Base-by-base conservation (phyloP, 2,329 filamentous ascomycete species). In the Sphaceloma murrayae region DNA sequence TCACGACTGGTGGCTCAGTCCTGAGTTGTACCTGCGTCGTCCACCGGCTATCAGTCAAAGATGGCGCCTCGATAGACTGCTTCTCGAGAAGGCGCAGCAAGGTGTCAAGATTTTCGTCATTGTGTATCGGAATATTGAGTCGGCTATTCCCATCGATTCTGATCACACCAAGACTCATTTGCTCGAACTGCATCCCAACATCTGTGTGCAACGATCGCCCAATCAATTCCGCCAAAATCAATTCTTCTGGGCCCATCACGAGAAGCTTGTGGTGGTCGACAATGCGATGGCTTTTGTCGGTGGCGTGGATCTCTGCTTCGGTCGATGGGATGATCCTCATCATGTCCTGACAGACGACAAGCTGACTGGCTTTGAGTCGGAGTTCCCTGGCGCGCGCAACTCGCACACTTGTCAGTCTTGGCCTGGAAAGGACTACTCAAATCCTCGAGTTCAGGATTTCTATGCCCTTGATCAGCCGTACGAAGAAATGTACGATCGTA, bases 161-260 rank as follows among this genome's bases (percentile, higher is more conserved):
- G 88, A 95, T 62, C 94, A 96, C 62, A 95, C 91, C 46, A 98
- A 98, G 57, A 94, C 88, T 64, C 94, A 88, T 1, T 73, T 98
- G 47, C 76, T 98, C 36, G 94, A 96, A 58, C 73, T 98, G 5
- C 89, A 96, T 55, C 87, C 87, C 14, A 98, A 98, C 60, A 80
- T 98, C 50, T 94, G 94, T 55, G 87, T 98, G 10, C 87, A 96
- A 59, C 74, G 91, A 56, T 96, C 91, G 2, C 91, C 91, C 0
- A 95, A 98, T 55, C 91, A 98, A 63, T 88, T 96, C 65, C 85
- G 94, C 58, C 94, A 98, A 66, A 96, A 96, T 56, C 94, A 94
- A 34, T 98, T 98, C 68, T 98, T 98, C 70, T 98, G 93, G 72
- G 91, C 91, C 1, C 91, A 98, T 59, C 91, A 98, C 64, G 91